Base-by-base conservation (phyloP, 768 basidiomycete genomes). In the Mycena metata region DNA sequence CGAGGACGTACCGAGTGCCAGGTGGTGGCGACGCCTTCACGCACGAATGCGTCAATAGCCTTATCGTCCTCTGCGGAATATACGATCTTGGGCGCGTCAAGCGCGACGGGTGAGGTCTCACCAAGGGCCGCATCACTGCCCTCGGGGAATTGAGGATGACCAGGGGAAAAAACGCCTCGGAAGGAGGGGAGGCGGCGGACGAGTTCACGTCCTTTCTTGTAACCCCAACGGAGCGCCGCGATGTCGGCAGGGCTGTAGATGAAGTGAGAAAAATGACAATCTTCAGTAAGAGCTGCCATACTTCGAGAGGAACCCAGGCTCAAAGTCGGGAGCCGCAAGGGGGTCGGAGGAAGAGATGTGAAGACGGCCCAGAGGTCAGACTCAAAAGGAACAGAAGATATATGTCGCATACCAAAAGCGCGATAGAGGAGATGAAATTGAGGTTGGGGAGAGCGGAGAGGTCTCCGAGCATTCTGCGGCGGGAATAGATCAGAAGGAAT, bases 131-230 rank as follows among this genome's bases (percentile, higher is more conserved):
- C 83, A 4, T 73, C 69, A 50, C 79, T 82, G 41, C 75, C 80
- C 41, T 4, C 10, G 23, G 59, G 8, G 13, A 59, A 59, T 15
- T 46, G 58, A 1, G 58, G 58, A 23, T 59, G 26, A n/a, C 19
- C 45, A 12, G 36, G 3, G 58, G 19, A n/a, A n/a, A n/a, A n/a
- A n/a, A n/a, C n/a, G n/a, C n/a, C n/a, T n/a, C n/a, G n/a, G n/a
- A n/a, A n/a, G 35, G 70, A 55, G 7, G 79, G 72, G 84, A 89
- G 88, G 16, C 90, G 86, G 41, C 90, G 84, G 5, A 81, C 78
- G 12, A 88, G 69, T 77, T 91, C 90, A 2, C 89, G 82, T 5
- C 74, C 60, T 59, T 82, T 83, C 69, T 91, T 91, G 75, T 90
- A 91, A 0, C 73, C 80, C 82, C 86, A 86, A 60, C 79, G 79